Base-by-base conservation (phyloP, 208 protist genomes). In the Sergeia podlipaevii region DNA sequence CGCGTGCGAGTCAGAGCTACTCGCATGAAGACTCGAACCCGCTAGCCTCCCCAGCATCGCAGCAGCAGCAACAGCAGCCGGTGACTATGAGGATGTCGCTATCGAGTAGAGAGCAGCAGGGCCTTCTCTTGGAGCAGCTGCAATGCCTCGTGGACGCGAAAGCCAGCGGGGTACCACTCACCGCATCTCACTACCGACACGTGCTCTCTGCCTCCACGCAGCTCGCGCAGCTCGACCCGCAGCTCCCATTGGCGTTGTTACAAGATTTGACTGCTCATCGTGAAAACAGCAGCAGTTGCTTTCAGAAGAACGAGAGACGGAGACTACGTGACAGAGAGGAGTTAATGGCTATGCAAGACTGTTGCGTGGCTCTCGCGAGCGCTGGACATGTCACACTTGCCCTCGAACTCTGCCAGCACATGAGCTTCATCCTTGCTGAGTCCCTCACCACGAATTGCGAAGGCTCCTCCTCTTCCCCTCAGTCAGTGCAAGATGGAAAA, bases 81-180 rank as follows among this genome's bases (percentile, higher is more conserved):
- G n/a, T n/a, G n/a, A n/a, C n/a, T n/a, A n/a, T n/a, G n/a, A n/a
- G n/a, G n/a, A n/a, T n/a, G n/a, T n/a, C n/a, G n/a, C n/a, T 17
- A 38, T 18, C 34, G 50, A 65, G 39, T 41, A n/a, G 36, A 13
- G 55, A 62, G 43, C 60, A 57, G 18, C 72, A 80, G 38, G 61
- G 39, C 26, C 33, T 88, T 7, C 51, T 68, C 13, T 49, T 80
- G 34, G 75, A 88, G 53, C 80, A 88, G 58, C 30, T 88, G 47
- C 76, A 88, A 50, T 88, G 75, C 41, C 60, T 88, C 18, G 80
- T 80, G 2, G 75, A 88, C 61, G 75, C 80, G 17, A 71, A 70
- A 32, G 59, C 84, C 5, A 41, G 63, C 15, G 70, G 70, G 8
- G 62, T 88, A 15, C 58, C 64, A 0, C 51, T 84, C 27, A 52